phyloP scores from a whole-genome alignment of 2,329 filamentous ascomycete genomes.

The Colletotrichum acutatum region DNA sequence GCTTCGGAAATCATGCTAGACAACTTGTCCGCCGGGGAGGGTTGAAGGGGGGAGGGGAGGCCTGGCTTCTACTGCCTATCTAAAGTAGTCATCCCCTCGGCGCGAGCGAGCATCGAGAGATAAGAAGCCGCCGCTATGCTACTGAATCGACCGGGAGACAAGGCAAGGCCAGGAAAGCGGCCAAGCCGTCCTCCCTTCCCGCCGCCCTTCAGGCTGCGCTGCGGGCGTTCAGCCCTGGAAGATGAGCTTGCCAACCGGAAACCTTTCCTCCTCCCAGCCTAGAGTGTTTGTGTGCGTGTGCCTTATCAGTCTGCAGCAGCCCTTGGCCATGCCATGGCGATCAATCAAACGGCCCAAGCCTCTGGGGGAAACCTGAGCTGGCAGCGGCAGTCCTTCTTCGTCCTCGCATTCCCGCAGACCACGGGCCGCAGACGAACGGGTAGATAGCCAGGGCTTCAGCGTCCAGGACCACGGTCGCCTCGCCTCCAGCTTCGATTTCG shows the following conservation, averaged over 20 bases:
- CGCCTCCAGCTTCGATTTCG: slow-evolving; percentile 1
- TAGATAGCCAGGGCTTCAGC: slow-evolving; percentile 1
- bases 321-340: slow-evolving; percentile 28
- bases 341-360: slow-evolving; percentile 13
- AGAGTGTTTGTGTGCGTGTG: not conserved
- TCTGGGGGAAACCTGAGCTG: slow-evolving; percentile 4
- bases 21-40: not conserved
- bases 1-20: not conserved
- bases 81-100: not conserved
- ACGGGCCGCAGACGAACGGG: too few relatives aligned
- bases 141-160: not conserved
- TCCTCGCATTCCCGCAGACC: not conserved
- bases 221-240: slow-evolving; percentile 32
- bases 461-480: slow-evolving; percentile 27
- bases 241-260: not conserved
- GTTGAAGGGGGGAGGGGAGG: too few relatives aligned
- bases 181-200: slow-evolving; percentile 10
- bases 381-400: slow-evolving; percentile 17
- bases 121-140: slow-evolving; percentile 27
- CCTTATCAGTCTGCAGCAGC: slow-evolving; percentile 25
- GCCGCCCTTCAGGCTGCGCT: slow-evolving; percentile 7
- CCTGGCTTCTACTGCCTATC: not conserved
- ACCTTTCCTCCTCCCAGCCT: not conserved
- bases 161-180: not conserved
- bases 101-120: slow-evolving; percentile 4